These are phyloP conservation scores for Amesomyces nigricolor DNA, from an alignment of 2,329 filamentous ascomycete genomes.

Conservation along the genomic window DNA sequence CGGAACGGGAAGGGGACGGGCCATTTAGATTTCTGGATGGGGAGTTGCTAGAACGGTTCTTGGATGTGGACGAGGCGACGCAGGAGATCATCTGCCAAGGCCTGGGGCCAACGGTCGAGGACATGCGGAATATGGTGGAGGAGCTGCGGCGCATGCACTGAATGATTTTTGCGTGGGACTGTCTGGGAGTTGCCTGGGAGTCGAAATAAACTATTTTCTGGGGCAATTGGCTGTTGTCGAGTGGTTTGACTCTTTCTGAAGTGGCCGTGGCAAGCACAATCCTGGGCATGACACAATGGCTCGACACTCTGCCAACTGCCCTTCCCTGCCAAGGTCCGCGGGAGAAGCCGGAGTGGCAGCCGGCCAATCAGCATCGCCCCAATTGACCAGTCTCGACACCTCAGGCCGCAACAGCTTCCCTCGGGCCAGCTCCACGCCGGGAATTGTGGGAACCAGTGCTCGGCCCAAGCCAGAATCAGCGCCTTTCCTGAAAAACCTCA, in stretches of 20 bases:
- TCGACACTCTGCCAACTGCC: slow-evolving; percentile 7
- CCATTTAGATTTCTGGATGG: slow-evolving; percentile 89
- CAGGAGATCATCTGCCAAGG: slow-evolving; percentile 51
- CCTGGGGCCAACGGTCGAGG: slow-evolving; percentile 55
- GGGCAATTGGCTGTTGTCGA: not conserved
- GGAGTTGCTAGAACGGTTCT: slow-evolving; percentile 79
- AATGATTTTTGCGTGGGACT: not conserved
- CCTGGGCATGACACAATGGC: slow-evolving; percentile 10
- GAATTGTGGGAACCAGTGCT: slow-evolving; percentile 26
- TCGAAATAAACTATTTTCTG: not conserved
- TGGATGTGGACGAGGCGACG: slow-evolving; percentile 59
- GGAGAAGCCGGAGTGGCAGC: slow-evolving; percentile 23
- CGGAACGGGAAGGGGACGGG: slow-evolving; percentile 63
- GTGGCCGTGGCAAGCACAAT: slow-evolving; percentile 1
- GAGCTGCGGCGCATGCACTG: slow-evolving; percentile 58
- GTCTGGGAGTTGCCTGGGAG: not conserved
- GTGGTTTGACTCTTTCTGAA: not conserved
- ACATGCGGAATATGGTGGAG: slow-evolving; percentile 58
- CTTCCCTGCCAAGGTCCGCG: slow-evolving; percentile 11
- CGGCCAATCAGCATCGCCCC: slow-evolving; percentile 30
- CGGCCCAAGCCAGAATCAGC: slow-evolving; percentile 20
- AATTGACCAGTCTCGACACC: slow-evolving; percentile 30
- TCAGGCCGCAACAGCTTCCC: slow-evolving; percentile 40
- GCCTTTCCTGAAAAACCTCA: slow-evolving; percentile 38
- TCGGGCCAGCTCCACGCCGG: slow-evolving; percentile 18